Evolutionary conservation across 495 filamentous ascomycete genomes (phyloP), one percentile per base, ranked within the genome.

Genomic region (Aspergillus saccharolyticus): DNA sequence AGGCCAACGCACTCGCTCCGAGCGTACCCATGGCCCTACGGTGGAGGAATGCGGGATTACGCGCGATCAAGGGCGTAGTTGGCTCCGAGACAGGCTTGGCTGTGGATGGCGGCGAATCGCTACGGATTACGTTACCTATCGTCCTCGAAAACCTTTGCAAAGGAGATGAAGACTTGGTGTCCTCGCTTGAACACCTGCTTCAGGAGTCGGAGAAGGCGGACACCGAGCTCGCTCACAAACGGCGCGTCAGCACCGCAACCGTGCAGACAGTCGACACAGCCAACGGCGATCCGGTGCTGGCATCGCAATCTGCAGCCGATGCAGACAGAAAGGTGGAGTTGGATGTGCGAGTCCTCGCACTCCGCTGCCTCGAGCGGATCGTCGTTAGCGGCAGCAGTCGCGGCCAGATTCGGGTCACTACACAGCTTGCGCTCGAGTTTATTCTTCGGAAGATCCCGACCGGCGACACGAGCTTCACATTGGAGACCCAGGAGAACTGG

Each of bases 281-380:
- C 14, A 82, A 83, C 30, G 85, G 88, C 17, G 88, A 90, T 64
- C 84, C 89, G 3, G 80, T 84, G 51, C 79, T 85, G 33, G 84
- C 91, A 19, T 83, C 86, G 9, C 87, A 83, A 46, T 87, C 87
- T 7, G 85, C 88, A 12, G 89, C 84, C 25, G 90, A 96, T 68
- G 89, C 87, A 39, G 92, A 97, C 72, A 86, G 85, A 65, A 71
- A 90, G 55, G 90, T 89, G 0, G 91, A 96, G 70, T 85, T 95
- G 74, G 85, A 91, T 62, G 89, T 90, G n/a, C 85, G 89, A 28
- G 74, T 94, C 6, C 70, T 91, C 56, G 92, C 92, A 7, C 80
- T 96, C 58, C 86, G 89, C 57, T 89, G 88, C 60, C 74, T 97
- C 22, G 85, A 91, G 64, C 83, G 85, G 47, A 88, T 96, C 42